Evolutionary conservation across 305 asterid species (phyloP).

Genomic region (Fraxinus sp.): DNA sequence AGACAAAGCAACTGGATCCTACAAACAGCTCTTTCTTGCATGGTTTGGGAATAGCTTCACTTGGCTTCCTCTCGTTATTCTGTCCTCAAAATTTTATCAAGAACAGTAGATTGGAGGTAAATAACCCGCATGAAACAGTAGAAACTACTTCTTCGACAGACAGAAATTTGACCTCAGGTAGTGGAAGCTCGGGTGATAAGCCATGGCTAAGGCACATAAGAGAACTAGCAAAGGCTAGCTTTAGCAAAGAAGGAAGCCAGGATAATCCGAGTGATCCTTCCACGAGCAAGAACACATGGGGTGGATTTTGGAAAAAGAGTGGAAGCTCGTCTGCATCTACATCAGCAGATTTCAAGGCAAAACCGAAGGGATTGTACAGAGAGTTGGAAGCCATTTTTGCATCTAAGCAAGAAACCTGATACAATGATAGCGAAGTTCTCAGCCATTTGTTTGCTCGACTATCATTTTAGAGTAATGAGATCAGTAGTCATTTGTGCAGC

Average conservation of each 20-base stretch:
- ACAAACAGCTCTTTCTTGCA: slow-evolving; percentile 45
- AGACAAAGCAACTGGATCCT: slow-evolving; percentile 65
- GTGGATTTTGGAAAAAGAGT: slow-evolving; percentile 65
- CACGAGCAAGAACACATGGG: slow-evolving; percentile 60
- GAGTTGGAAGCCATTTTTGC: slow-evolving; percentile 94
- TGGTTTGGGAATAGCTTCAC: slow-evolving; percentile 56
- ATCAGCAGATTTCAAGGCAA: slow-evolving; percentile 62
- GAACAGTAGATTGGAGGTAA: slow-evolving; percentile 42
- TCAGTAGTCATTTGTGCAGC: neutral
- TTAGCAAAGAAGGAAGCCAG: slow-evolving; percentile 55
- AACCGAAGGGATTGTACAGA: slow-evolving; percentile 61
- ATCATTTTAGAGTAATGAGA: neutral
- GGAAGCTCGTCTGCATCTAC: slow-evolving; percentile 71
- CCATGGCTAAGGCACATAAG: slow-evolving; percentile 76
- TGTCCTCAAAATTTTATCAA: slow-evolving; percentile 47
- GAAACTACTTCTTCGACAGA: slow-evolving; percentile 38
- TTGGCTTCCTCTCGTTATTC: slow-evolving; percentile 56
- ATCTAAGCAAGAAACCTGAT: slow-evolving; percentile 43
- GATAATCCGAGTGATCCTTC: slow-evolving; percentile 56
- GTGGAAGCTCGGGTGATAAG: slow-evolving; percentile 66
- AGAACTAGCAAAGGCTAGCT: slow-evolving; percentile 78
- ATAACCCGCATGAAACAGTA: slow-evolving; percentile 38
- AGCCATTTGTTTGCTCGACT: neutral
- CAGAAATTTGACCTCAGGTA: slow-evolving; percentile 47
- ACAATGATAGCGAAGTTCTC: neutral